Percentiles rank a stretch among this genome's conserved stretches.
Evolutionary conservation across 2,329 filamentous ascomycete species (phyloP).

Genomic region (Paracoccidioides brasiliensis): DNA sequence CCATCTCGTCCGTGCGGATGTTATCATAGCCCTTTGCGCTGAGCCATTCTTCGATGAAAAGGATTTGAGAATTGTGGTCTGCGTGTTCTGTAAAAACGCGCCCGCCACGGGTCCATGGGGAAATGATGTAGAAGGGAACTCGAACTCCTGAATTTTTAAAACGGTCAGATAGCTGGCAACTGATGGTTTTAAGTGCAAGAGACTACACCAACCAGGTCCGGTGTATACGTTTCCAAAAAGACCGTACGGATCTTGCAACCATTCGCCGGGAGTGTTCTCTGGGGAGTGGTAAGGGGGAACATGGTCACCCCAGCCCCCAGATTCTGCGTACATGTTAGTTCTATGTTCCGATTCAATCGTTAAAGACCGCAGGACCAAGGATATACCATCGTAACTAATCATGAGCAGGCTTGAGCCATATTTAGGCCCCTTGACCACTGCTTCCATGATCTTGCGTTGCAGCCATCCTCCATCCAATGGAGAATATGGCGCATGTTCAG

Average conservation of each 20-base stretch:
- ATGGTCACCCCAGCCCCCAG: constrained; percentile 44
- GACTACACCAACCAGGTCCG: constrained; percentile 24
- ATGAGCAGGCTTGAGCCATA: constrained; percentile 39
- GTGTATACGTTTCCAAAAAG: constrained; percentile 31
- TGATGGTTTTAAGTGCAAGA: background rate
- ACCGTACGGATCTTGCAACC: constrained; percentile 36
- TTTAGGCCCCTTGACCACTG: constrained; percentile 37
- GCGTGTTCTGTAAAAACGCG: constrained; percentile 42
- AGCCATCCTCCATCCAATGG: constrained; percentile 44
- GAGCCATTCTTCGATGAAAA: constrained; percentile 42
- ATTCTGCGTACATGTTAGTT: constrained; percentile 24
- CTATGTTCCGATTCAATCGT: background rate
- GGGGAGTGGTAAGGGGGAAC: constrained; percentile 41
- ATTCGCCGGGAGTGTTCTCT: constrained; percentile 39
- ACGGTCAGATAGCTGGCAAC: background rate
- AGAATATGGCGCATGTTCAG: constrained; percentile 41
- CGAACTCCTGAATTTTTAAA: constrained; percentile 30
- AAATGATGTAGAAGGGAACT: constrained; percentile 43
- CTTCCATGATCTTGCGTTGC: constrained; percentile 40
- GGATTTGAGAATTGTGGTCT: constrained; percentile 44
- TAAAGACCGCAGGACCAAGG: too few species aligned
- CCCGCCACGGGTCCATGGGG: constrained; percentile 42
- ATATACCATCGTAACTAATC: constrained; percentile 37
- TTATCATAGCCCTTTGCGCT: constrained; percentile 30
- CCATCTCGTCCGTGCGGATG: constrained; percentile 32